Conservation (phyloP, 2,329 filamentous ascomycete genomes). For the Pyrenochaeta sp. region DNA sequence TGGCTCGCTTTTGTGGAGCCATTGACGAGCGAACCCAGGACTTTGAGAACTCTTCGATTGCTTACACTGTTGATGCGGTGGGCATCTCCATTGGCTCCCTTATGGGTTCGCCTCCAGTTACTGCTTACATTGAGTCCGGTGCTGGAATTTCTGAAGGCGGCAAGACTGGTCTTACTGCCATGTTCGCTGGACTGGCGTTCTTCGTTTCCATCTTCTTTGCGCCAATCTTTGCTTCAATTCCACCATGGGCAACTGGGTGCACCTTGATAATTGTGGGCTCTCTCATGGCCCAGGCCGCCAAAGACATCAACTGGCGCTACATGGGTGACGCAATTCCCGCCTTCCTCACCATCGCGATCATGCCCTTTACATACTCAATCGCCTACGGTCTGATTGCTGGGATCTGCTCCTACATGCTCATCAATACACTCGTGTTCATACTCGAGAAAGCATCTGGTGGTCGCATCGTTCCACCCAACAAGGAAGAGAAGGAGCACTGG, state of each 20-base stretch:
- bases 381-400: constrained; percentile 86
- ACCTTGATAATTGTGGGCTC: constrained; percentile 89
- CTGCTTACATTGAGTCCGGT: constrained; percentile 88
- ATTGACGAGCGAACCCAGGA: constrained; percentile 85
- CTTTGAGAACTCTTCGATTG: constrained; percentile 84
- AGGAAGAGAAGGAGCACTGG: constrained; percentile 81
- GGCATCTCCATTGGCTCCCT: constrained; percentile 83
- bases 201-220: constrained; percentile 84
- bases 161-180: constrained; percentile 83
- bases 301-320: constrained; percentile 87
- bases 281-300: constrained; percentile 81
- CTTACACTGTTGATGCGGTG: constrained; percentile 84
- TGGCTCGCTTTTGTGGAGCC: constrained; percentile 83
- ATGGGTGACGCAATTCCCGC: constrained; percentile 84
- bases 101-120: constrained; percentile 81
- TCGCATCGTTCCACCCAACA: constrained; percentile 76
- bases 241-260: constrained; percentile 87
- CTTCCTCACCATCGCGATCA: constrained; percentile 82
- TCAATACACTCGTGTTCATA: constrained; percentile 76
- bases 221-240: constrained; percentile 88
- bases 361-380: constrained; percentile 92
- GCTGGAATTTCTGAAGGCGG: constrained; percentile 90
- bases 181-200: constrained; percentile 81
- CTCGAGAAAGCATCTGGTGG: constrained; percentile 73
- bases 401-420: constrained; percentile 76